Conservation (phyloP, 768 basidiomycete genomes). For the Mycena kentingensis region DNA sequence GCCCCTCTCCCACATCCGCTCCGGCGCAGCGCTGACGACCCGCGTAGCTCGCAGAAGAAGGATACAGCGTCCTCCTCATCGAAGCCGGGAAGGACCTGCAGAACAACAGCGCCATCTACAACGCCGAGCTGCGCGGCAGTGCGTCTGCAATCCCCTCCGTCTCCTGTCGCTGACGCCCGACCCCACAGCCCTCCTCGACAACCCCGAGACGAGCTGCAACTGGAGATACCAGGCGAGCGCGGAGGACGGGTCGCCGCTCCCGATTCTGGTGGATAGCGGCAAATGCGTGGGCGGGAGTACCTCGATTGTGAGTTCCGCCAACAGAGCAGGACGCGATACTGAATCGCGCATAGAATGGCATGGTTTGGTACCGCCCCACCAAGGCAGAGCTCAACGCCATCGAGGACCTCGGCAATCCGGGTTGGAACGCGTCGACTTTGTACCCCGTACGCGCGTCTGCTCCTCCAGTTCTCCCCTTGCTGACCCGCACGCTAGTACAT, state of each 20-base stretch:
- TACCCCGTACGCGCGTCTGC: slow-evolving; percentile 10
- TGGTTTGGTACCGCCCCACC: slow-evolving; percentile 20
- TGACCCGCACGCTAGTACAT: slow-evolving; percentile 8
- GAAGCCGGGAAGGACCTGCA: slow-evolving; percentile 20
- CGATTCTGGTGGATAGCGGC: slow-evolving; percentile 15
- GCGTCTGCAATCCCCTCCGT: neutral
- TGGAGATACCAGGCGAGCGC: slow-evolving; percentile 15
- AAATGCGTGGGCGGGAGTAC: slow-evolving; percentile 15
- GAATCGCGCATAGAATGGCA: slow-evolving; percentile 11
- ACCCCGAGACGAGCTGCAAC: slow-evolving; percentile 19
- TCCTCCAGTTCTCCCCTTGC: too few relatives aligned
- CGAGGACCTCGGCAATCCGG: slow-evolving; percentile 13
- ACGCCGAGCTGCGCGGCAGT: slow-evolving; percentile 18
- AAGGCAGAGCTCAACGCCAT: slow-evolving; percentile 13
- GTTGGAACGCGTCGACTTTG: slow-evolving; percentile 13
- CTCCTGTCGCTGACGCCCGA: neutral
- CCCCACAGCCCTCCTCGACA: slow-evolving; percentile 4
- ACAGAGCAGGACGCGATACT: neutral
- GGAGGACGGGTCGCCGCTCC: slow-evolving; percentile 9
- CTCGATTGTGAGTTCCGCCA: slow-evolving; percentile 12
- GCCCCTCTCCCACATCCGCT: too few relatives aligned
- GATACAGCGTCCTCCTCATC: slow-evolving; percentile 17
- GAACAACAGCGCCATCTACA: slow-evolving; percentile 15
- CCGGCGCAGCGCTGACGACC: neutral
- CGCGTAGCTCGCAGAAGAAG: slow-evolving; percentile 10